Base-by-base conservation (phyloP, 2,329 filamentous ascomycete genomes). In the Botrytis cinerea region DNA sequence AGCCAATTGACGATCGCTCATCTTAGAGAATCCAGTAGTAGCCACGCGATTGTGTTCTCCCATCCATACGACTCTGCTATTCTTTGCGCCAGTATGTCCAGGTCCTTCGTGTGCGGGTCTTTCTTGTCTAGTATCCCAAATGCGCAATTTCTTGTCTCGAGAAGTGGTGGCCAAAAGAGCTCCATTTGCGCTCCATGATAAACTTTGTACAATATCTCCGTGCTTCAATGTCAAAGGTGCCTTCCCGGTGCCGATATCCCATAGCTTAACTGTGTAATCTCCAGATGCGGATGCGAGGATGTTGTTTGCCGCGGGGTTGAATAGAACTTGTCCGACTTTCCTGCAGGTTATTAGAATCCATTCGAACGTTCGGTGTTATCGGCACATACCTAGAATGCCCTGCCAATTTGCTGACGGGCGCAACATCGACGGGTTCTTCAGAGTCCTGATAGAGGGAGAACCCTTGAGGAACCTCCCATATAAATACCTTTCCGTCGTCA, bases 61-160 rank as follows among this genome's bases (percentile, higher is more conserved):
- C 88, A 99, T 89, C 96, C 96, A 99, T 22, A 97, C 95, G 45
- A 92, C 92, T 81, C 96, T 92, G 84, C 95, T 98, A 87, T 97
- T 98, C 89, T 99, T 99, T 78, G 96, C 96, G 73, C 96, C 96
- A 45, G 91, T 88, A 82, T 99, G 96, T 75, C 96, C 96, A 8
- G 90, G 85, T 22, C 91, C 90, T 82, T 98, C 95, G 80, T 97
- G 92, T 8, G 92, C 92, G 22, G 95, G 89, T 83, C 89, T 92
- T 84, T 98, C 92, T 85, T 98, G 95, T 81, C 96, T 92, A 74
- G 95, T 94, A 86, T 99, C 96, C 96, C 96, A 99, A 76, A 98
- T 91, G 75, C 96, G 92, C 76, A 99, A 88, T 86, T 97, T 98
- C 91, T 99, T 99, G 88, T 99, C 96, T 80, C 96, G 90, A 75